phyloP scores from a whole-genome alignment of 306 rosid species.

The cucumber (Cucumis sativus) region DNA sequence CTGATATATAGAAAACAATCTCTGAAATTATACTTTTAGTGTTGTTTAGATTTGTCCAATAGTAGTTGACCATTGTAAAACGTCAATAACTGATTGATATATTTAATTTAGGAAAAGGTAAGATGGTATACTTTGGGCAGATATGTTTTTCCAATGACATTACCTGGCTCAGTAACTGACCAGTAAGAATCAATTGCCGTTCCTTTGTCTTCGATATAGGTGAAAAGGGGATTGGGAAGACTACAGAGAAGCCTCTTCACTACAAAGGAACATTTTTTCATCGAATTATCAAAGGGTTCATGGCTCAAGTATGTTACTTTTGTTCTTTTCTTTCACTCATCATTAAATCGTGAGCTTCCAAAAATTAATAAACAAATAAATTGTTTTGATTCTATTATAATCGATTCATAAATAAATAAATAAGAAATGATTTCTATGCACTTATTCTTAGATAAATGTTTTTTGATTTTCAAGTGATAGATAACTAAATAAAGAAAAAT shows the following conservation, averaged over 20 bases:
- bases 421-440: not conserved
- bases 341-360: not conserved
- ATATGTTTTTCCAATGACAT: not conserved
- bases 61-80: not conserved
- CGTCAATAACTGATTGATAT: not conserved
- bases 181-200: not conserved
- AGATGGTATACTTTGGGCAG: not conserved
- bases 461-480: not conserved
- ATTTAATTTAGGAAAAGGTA: not conserved
- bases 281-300: conserved; percentile 83
- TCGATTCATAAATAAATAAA: not conserved
- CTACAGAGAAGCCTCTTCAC: conserved; percentile 79
- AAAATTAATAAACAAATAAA: not conserved
- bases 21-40: not conserved
- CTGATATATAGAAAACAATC: not conserved
- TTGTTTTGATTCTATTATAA: not conserved
- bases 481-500: not conserved
- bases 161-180: not conserved
- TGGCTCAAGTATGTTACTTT: conserved; percentile 80
- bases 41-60: not conserved
- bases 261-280: conserved; percentile 74
- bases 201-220: conserved; percentile 31
- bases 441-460: not conserved
- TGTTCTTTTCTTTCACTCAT: not conserved
- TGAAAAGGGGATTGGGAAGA: conserved; percentile 78